Evolutionary conservation across 2,329 filamentous ascomycete genomes (phyloP).

Genomic region (Sporothrix inflata): DNA sequence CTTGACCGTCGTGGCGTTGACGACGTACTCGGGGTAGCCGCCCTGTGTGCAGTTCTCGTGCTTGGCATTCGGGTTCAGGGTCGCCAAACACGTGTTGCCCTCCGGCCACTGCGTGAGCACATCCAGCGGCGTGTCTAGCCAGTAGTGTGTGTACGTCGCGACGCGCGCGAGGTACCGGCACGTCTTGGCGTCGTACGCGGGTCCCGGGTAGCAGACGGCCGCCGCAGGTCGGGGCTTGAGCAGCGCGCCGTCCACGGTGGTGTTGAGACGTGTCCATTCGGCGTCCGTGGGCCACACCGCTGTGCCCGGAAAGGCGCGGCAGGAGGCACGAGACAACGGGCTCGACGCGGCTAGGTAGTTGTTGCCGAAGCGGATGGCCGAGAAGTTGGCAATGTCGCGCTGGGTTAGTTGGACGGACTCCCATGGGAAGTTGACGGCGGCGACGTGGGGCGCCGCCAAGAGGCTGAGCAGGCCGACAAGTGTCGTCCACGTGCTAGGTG

Average conservation of each 20-base stretch:
- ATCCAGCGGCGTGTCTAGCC: conserved; percentile 42
- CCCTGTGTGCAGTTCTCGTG: conserved; percentile 41
- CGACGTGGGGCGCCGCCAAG: background rate
- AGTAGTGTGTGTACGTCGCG: conserved; percentile 39
- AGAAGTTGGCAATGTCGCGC: conserved; percentile 25
- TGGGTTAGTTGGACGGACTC: conserved; percentile 26
- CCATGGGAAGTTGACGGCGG: conserved; percentile 28
- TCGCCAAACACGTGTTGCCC: conserved; percentile 40
- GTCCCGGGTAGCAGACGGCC: conserved; percentile 41
- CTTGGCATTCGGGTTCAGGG: conserved; percentile 29
- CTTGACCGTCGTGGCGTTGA: conserved; percentile 43
- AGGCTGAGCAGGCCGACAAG: background rate
- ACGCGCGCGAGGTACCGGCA: conserved; percentile 41
- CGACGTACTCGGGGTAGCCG: conserved; percentile 44
- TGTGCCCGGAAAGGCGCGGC: conserved; percentile 40
- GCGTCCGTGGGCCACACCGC: conserved; percentile 39
- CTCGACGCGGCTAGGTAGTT: background rate
- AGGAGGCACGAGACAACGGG: conserved; percentile 29
- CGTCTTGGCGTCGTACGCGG: conserved; percentile 36
- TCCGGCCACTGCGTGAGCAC: conserved; percentile 42
- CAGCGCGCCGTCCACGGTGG: conserved; percentile 40
- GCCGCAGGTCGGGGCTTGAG: conserved; percentile 41
- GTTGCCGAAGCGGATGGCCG: conserved; percentile 27
- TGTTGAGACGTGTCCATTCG: conserved; percentile 41
- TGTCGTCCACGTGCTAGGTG: background rate